These are phyloP conservation scores for Oryza rufipogon DNA, from an alignment of 176 grass and related monocot species.

Conservation along the genomic window DNA sequence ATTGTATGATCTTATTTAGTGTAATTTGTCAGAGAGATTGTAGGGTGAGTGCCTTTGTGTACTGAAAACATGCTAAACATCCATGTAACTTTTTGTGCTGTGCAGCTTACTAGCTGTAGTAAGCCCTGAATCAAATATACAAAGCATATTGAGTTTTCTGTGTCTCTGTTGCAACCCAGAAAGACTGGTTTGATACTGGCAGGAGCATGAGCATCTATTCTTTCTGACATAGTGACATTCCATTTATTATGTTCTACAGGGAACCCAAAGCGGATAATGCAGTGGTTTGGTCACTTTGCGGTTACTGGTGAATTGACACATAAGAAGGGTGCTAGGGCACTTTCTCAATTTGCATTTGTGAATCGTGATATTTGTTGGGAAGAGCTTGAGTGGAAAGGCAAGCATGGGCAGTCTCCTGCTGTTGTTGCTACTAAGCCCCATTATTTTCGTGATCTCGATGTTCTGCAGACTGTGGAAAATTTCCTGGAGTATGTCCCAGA, in stretches of 20 bases:
- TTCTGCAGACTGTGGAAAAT: constrained; percentile 78
- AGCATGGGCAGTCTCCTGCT: constrained; percentile 90
- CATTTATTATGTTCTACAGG: constrained; percentile 49
- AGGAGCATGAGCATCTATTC: background rate
- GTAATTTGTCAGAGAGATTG: background rate
- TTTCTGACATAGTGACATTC: constrained; percentile 10
- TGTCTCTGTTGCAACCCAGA: constrained; percentile 9
- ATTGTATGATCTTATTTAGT: background rate
- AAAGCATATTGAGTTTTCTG: background rate
- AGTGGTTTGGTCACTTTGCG: constrained; percentile 89
- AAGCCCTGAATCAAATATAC: background rate
- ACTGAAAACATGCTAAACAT: background rate
- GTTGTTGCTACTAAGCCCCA: constrained; percentile 94
- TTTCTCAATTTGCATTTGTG: constrained; percentile 82
- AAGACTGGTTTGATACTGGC: constrained; percentile 15
- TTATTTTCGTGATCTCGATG: constrained; percentile 88
- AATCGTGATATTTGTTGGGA: constrained; percentile 91
- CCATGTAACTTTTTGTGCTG: constrained; percentile 6
- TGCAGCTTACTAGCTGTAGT: background rate
- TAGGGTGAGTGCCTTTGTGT: background rate
- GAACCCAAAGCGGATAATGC: constrained; percentile 61
- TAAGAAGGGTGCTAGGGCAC: constrained; percentile 77
- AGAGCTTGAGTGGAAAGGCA: constrained; percentile 95
- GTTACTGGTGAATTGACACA: constrained; percentile 68
- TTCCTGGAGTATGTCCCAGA: constrained; percentile 83